These are phyloP conservation scores for Ogataea angusta DNA, from an alignment of 805 yeast species.

Conservation along the genomic window DNA sequence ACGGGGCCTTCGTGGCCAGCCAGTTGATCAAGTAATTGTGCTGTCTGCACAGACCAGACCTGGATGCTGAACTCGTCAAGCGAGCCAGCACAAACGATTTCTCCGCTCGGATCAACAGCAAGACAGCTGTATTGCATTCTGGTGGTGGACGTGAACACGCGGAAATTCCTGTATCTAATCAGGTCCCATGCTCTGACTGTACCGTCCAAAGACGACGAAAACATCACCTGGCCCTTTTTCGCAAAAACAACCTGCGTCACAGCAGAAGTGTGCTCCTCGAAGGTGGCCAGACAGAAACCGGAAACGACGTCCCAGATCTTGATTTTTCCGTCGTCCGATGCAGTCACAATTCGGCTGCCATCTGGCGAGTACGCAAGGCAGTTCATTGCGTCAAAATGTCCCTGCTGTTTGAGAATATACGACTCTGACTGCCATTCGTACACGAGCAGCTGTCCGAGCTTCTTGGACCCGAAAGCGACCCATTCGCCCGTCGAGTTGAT, in stretches of 20 bases:
- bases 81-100: slow-evolving; percentile 93
- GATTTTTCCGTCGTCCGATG: slow-evolving; percentile 94
- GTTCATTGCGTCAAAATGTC: slow-evolving; percentile 90
- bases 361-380: slow-evolving; percentile 88
- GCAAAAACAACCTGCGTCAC: slow-evolving; percentile 88
- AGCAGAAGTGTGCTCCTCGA: slow-evolving; percentile 84
- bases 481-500: slow-evolving; percentile 89
- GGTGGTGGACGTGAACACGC: slow-evolving; percentile 89
- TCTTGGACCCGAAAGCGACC: slow-evolving; percentile 92
- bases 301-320: slow-evolving; percentile 94
- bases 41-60: slow-evolving; percentile 97
- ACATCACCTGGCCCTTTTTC: slow-evolving; percentile 83
- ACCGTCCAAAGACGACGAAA: slow-evolving; percentile 91
- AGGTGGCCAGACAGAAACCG: slow-evolving; percentile 90
- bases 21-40: slow-evolving; percentile 81
- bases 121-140: slow-evolving; percentile 82
- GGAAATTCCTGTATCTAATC: slow-evolving; percentile 85
- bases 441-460: slow-evolving; percentile 88
- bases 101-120: slow-evolving; percentile 97
- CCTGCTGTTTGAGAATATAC: slow-evolving; percentile 91
- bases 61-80: slow-evolving; percentile 85
- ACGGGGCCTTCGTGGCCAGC: slow-evolving; percentile 97
- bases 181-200: slow-evolving; percentile 98
- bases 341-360: slow-evolving; percentile 88
- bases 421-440: slow-evolving; percentile 99